phyloP scores from a whole-genome alignment of 352 stramenopile genomes.

The Heterotrichella gracilis region DNA sequence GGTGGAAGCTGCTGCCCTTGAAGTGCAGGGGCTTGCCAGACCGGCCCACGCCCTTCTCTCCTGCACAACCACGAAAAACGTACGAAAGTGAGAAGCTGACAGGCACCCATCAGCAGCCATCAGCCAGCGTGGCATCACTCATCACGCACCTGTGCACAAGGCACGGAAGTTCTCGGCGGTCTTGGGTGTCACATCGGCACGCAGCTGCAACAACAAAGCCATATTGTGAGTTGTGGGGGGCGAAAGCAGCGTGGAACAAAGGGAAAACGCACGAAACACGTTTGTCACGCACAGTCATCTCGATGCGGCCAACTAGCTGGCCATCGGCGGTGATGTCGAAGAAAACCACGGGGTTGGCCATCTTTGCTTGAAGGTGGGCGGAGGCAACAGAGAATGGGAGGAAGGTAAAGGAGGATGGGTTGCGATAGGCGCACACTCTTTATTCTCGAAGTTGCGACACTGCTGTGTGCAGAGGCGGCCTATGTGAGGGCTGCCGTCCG shows the following conservation, averaged over 20 bases:
- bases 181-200: constrained; percentile 20
- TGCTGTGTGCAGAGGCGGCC: too few relatives aligned
- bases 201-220: too few relatives aligned
- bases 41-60: constrained; percentile 31
- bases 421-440: too few relatives aligned
- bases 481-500: too few relatives aligned
- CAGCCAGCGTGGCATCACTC: constrained; percentile 11
- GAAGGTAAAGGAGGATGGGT: too few relatives aligned
- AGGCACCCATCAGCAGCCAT: constrained; percentile 30
- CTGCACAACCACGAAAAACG: too few relatives aligned
- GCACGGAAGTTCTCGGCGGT: constrained; percentile 27
- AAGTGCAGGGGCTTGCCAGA: constrained; percentile 25
- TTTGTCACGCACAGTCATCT: too few relatives aligned
- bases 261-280: constrained; percentile 24
- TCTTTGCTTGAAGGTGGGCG: too few relatives aligned
- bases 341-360: too few relatives aligned
- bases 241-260: constrained; percentile 30
- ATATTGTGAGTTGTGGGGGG: constrained; percentile 26
- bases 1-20: constrained; percentile 33
- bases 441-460: too few relatives aligned
- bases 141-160: constrained; percentile 25
- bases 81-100: too few relatives aligned
- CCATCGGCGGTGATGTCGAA: constrained; percentile 61
- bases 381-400: too few relatives aligned
- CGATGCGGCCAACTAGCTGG: constrained; percentile 20